phyloP scores from a whole-genome alignment of 257 asterid species.

The Verbascum thapsus region DNA sequence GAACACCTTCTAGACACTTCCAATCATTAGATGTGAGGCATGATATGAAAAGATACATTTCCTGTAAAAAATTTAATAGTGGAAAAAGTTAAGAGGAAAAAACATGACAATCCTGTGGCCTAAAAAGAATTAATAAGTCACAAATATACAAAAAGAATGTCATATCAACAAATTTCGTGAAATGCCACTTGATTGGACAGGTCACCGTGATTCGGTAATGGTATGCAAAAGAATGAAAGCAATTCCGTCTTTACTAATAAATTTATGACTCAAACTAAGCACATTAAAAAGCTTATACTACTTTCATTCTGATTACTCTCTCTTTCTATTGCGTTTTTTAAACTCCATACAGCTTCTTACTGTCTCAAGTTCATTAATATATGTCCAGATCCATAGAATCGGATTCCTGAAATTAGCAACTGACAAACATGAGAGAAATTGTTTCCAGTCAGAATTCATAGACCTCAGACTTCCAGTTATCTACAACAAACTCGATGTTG shows the following conservation, averaged over 20 bases:
- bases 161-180: background rate
- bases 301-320: background rate
- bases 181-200: background rate
- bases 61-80: no score
- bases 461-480: background rate
- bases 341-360: background rate
- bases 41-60: background rate
- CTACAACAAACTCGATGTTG: no score
- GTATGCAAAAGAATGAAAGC: background rate
- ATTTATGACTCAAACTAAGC: background rate
- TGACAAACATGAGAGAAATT: background rate
- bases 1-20: conserved; percentile 16
- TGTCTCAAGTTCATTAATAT: background rate
- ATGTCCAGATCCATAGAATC: background rate
- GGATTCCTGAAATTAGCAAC: background rate
- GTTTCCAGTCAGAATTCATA: background rate
- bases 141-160: background rate
- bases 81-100: conserved; percentile 1
- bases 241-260: background rate
- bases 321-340: background rate
- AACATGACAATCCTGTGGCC: background rate
- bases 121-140: background rate
- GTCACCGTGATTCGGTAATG: background rate
- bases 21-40: conserved; percentile 1
- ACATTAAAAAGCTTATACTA: background rate